A percentile compares a stretch with the other conserved stretches of the same genome.
phyloP scores from a whole-genome alignment of 1,284 basidiomycete genomes.

The Puccinia sorghi region DNA sequence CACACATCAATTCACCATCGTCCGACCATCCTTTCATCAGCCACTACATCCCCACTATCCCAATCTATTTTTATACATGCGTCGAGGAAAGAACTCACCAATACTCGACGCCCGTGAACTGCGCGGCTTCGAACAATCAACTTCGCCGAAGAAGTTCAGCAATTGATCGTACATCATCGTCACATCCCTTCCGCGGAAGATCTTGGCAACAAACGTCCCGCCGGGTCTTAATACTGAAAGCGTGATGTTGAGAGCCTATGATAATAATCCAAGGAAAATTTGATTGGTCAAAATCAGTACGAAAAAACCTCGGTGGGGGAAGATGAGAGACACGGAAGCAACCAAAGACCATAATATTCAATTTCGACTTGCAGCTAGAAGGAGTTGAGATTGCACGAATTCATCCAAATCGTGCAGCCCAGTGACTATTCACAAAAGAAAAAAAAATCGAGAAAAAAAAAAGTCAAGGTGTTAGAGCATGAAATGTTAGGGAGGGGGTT shows the following conservation, averaged over 20 bases:
- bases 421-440: slow-evolving; percentile 60
- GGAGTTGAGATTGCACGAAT: slow-evolving; percentile 64
- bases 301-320: neutral
- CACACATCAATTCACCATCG: slow-evolving; percentile 40
- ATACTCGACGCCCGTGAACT: slow-evolving; percentile 58
- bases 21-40: neutral
- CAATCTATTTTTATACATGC: too few species aligned
- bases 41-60: neutral
- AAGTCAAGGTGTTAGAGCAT: neutral
- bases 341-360: neutral
- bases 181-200: slow-evolving; percentile 63
- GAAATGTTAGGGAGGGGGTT: too few species aligned
- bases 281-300: neutral
- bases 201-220: slow-evolving; percentile 65
- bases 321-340: slow-evolving; percentile 21
- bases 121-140: slow-evolving; percentile 59
- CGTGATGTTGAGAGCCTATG: slow-evolving; percentile 63
- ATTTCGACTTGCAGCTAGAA: slow-evolving; percentile 60
- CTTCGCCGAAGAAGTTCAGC: slow-evolving; percentile 61
- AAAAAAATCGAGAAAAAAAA: neutral
- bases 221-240: slow-evolving; percentile 62
- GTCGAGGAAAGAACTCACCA: slow-evolving; percentile 47
- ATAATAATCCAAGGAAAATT: neutral
- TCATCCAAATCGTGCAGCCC: slow-evolving; percentile 66
- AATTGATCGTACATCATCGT: slow-evolving; percentile 61